These are phyloP conservation scores for Globisporangium nodosum DNA, from an alignment of 352 stramenopile species.

Conservation along the genomic window DNA sequence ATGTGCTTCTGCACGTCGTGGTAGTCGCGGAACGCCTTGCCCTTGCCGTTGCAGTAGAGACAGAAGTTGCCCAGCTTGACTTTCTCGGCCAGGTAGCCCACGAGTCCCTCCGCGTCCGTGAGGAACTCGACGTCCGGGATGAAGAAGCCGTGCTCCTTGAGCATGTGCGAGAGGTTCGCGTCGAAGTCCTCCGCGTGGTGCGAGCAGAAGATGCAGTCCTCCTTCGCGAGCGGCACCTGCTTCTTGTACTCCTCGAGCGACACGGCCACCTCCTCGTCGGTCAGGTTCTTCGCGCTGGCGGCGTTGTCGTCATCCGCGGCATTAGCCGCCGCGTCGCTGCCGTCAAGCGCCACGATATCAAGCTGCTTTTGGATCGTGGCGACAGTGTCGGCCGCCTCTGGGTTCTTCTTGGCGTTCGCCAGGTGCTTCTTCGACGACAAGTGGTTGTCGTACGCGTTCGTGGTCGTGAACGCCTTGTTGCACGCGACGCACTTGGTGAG, in stretches of 20 bases:
- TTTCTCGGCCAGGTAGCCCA: slow-evolving; percentile 94
- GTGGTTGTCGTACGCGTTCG: slow-evolving; percentile 84
- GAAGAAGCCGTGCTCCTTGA: slow-evolving; percentile 93
- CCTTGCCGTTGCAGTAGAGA: slow-evolving; percentile 93
- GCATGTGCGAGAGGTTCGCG: slow-evolving; percentile 86
- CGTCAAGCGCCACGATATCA: slow-evolving; percentile 33
- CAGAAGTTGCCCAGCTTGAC: slow-evolving; percentile 94
- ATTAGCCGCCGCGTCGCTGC: slow-evolving; percentile 12
- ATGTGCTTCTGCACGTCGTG: slow-evolving; percentile 95
- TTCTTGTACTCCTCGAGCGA: slow-evolving; percentile 79
- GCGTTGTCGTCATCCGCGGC: not conserved
- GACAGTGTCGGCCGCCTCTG: slow-evolving; percentile 30
- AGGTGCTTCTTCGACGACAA: slow-evolving; percentile 83
- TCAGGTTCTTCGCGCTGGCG: slow-evolving; percentile 23
- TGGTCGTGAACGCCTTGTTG: slow-evolving; percentile 80
- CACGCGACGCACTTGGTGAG: slow-evolving; percentile 82
- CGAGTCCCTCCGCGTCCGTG: slow-evolving; percentile 84
- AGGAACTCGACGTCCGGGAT: slow-evolving; percentile 93
- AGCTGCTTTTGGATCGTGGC: slow-evolving; percentile 71
- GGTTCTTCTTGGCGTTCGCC: slow-evolving; percentile 73
- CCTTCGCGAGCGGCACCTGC: slow-evolving; percentile 58
- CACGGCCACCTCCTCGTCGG: slow-evolving; percentile 49
- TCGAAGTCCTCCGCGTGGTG: slow-evolving; percentile 60
- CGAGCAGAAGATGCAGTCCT: slow-evolving; percentile 84
- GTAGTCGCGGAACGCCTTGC: slow-evolving; percentile 85